A percentile compares a stretch with the other conserved stretches of the same genome.
Evolutionary conservation across 495 filamentous ascomycete genomes (phyloP).

Genomic region (Jackrogersella minutella): DNA sequence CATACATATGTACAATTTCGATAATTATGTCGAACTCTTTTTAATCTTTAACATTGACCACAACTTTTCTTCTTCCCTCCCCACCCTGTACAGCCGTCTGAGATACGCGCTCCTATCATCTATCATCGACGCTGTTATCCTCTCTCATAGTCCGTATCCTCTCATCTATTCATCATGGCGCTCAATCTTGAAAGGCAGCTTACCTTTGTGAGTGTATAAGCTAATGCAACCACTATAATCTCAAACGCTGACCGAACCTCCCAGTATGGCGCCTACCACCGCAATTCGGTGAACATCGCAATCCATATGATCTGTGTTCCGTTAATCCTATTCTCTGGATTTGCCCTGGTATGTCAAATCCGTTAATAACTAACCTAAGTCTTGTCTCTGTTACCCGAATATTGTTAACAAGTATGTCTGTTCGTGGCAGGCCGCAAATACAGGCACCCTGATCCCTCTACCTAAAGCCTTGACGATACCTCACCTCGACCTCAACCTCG

Average conservation of each 20-base stretch:
- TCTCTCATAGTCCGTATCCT: not conserved
- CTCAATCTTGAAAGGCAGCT: constrained; percentile 62
- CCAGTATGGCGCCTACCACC: constrained; percentile 96
- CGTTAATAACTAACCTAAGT: not conserved
- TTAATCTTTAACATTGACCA: not conserved
- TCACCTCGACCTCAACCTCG: constrained; percentile 82
- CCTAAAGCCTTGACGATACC: constrained; percentile 74
- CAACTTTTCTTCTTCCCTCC: not conserved
- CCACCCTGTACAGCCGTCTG: not conserved
- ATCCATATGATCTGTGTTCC: constrained; percentile 95
- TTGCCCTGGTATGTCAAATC: constrained; percentile 71
- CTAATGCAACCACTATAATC: not conserved
- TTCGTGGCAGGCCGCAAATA: constrained; percentile 72
- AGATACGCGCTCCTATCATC: not conserved
- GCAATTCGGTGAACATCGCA: constrained; percentile 84
- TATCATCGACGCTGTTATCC: not conserved
- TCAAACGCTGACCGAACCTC: constrained; percentile 4
- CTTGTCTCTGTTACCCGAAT: not conserved
- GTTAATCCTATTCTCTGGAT: constrained; percentile 76
- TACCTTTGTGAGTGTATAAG: constrained; percentile 49
- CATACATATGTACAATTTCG: too few relatives aligned
- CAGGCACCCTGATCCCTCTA: constrained; percentile 72
- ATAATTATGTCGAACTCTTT: not conserved
- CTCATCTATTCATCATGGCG: constrained; percentile 41
- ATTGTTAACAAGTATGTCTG: constrained; percentile 29